Evolutionary conservation across 345 rosid species (phyloP).

Genomic region (Pelargonium nanum): DNA sequence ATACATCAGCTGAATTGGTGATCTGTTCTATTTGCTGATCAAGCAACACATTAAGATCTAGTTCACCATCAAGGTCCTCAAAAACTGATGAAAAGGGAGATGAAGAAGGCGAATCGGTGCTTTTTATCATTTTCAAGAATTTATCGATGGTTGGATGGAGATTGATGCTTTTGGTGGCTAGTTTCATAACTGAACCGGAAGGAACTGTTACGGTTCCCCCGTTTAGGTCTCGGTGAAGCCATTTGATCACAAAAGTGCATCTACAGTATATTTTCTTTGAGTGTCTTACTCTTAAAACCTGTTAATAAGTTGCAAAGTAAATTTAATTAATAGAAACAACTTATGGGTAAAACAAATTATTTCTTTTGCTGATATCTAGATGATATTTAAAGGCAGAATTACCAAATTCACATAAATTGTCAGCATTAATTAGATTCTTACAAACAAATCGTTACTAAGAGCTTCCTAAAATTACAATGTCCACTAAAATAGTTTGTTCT

Average conservation of each 20-base stretch:
- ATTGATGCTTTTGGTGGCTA: slow-evolving; percentile 9
- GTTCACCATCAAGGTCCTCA: slow-evolving; percentile 2
- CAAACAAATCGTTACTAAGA: too few relatives aligned
- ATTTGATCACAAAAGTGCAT: slow-evolving; percentile 14
- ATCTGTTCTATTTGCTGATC: slow-evolving; percentile 6
- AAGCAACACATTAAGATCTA: slow-evolving; percentile 5
- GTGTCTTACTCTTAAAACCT: slow-evolving; percentile 15
- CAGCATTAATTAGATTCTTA: too few relatives aligned
- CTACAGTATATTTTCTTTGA: slow-evolving; percentile 13
- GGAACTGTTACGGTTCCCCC: slow-evolving; percentile 5
- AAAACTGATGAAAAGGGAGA: slow-evolving; percentile 1
- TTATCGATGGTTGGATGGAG: slow-evolving; percentile 8
- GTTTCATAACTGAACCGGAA: slow-evolving; percentile 17
- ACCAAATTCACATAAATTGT: background rate
- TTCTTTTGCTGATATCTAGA: background rate
- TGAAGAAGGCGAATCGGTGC: slow-evolving; percentile 1
- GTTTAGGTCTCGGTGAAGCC: slow-evolving; percentile 10
- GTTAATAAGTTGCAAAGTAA: background rate
- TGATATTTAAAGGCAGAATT: background rate
- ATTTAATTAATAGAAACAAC: background rate
- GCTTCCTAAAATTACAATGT: too few relatives aligned
- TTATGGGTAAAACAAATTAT: background rate
- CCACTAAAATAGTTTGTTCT: too few relatives aligned
- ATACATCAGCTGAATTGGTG: background rate
- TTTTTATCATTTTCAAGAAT: slow-evolving; percentile 7